These are phyloP conservation scores for Colletotrichum noveboracense DNA, from an alignment of 2,329 filamentous ascomycete species.

Conservation along the genomic window DNA sequence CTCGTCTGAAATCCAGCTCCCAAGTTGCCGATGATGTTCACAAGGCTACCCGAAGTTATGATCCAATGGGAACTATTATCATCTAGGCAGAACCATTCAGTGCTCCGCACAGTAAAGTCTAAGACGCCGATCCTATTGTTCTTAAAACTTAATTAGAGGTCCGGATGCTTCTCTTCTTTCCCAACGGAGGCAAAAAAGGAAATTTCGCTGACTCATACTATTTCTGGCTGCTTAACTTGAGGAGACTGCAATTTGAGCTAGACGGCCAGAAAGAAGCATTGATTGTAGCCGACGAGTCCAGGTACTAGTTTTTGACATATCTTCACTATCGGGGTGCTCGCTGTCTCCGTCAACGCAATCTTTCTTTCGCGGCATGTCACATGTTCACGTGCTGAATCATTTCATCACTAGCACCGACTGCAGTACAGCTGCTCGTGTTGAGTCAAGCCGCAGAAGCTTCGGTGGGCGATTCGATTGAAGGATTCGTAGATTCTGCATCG, in stretches of 20 bases:
- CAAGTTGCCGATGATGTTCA: neutral
- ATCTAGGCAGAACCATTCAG: neutral
- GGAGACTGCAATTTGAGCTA: neutral
- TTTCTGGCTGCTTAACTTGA: neutral
- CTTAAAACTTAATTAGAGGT: neutral
- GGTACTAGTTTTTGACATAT: too few species aligned
- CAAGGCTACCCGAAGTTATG: neutral
- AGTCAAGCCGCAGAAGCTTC: neutral
- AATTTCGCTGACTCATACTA: neutral
- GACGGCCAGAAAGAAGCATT: neutral
- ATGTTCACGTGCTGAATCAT: neutral
- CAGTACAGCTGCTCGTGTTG: neutral
- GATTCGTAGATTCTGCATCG: fast-evolving
- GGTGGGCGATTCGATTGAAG: neutral
- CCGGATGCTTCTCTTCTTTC: neutral
- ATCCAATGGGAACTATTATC: neutral
- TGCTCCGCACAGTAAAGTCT: neutral
- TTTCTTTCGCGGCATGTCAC: neutral
- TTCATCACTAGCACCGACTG: neutral
- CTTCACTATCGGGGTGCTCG: neutral
- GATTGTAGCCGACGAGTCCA: neutral
- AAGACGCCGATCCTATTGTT: neutral
- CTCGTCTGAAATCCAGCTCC: neutral
- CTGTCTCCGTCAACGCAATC: neutral
- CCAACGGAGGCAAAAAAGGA: neutral